Evolutionary conservation across 495 filamentous ascomycete genomes (phyloP).

Genomic region (Penicillium nucicola): DNA sequence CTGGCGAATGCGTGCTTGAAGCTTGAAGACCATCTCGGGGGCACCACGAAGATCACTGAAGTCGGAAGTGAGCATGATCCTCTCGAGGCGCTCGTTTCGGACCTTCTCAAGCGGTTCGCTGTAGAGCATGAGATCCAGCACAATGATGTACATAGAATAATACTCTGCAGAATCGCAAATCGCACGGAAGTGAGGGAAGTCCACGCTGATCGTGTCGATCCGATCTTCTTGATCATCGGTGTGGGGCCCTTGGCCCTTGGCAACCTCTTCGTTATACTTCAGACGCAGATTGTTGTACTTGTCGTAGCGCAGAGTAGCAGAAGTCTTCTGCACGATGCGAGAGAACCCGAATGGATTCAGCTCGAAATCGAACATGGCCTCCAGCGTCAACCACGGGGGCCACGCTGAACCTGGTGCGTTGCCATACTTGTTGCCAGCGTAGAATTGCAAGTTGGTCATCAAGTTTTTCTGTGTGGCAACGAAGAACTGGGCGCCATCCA

Average conservation of each 20-base stretch:
- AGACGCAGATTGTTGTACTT: constrained; percentile 97
- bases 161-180: constrained; percentile 96
- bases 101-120: constrained; percentile 96
- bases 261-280: constrained; percentile 95
- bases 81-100: constrained; percentile 86
- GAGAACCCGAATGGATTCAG: constrained; percentile 92
- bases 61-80: constrained; percentile 99
- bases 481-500: constrained; percentile 97
- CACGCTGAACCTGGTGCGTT: constrained; percentile 79
- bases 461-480: constrained; percentile 91
- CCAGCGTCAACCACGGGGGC: constrained; percentile 97
- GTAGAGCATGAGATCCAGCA: constrained; percentile 89
- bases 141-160: constrained; percentile 95
- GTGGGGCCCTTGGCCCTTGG: constrained; percentile 48
- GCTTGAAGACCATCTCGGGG: constrained; percentile 85
- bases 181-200: constrained; percentile 88
- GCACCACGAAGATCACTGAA: constrained; percentile 95
- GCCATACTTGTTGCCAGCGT: constrained; percentile 90
- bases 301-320: constrained; percentile 88
- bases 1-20: constrained; percentile 90
- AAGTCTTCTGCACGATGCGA: constrained; percentile 90
- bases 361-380: constrained; percentile 96
- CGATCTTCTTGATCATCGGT: constrained; percentile 60
- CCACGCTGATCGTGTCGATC: constrained; percentile 93
- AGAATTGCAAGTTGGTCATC: constrained; percentile 80